Evolutionary conservation across 2,329 filamentous ascomycete genomes (phyloP).

Genomic region (Elsinoe australis): DNA sequence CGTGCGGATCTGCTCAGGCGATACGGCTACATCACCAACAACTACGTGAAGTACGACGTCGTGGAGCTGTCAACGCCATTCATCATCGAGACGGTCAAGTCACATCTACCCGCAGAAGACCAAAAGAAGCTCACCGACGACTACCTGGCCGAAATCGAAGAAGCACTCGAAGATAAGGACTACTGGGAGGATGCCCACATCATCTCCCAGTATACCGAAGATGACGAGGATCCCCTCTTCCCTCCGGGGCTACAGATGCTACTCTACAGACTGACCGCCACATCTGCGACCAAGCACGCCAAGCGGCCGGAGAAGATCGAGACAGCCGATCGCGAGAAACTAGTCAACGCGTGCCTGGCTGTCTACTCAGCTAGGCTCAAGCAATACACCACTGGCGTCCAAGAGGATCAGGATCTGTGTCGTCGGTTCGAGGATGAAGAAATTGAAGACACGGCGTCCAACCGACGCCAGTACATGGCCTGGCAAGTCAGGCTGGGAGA

Average conservation of each 20-base stretch:
- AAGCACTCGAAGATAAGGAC: conserved; percentile 22
- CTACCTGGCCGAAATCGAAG: conserved; percentile 29
- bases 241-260: conserved; percentile 15
- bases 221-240: conserved; percentile 18
- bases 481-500: conserved; percentile 62
- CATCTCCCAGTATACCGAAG: conserved; percentile 7
- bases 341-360: neutral
- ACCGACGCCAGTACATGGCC: conserved; percentile 46
- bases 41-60: conserved; percentile 72
- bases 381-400: conserved; percentile 22
- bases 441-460: too few relatives aligned
- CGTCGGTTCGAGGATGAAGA: neutral
- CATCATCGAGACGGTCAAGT: conserved; percentile 43
- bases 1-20: conserved; percentile 73
- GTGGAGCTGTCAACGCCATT: conserved; percentile 63
- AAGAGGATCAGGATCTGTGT: conserved; percentile 18
- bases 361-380: conserved; percentile 12
- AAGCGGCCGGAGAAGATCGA: conserved; percentile 5
- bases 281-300: neutral
- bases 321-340: neutral
- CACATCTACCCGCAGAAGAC: neutral
- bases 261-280: neutral
- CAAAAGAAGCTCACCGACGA: conserved; percentile 33
- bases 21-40: conserved; percentile 78
- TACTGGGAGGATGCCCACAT: conserved; percentile 14